Evolutionary conservation across 2,329 filamentous ascomycete species (phyloP), one percentile per base, ranked within the genome.

Genomic region (Botrytis cinerea): DNA sequence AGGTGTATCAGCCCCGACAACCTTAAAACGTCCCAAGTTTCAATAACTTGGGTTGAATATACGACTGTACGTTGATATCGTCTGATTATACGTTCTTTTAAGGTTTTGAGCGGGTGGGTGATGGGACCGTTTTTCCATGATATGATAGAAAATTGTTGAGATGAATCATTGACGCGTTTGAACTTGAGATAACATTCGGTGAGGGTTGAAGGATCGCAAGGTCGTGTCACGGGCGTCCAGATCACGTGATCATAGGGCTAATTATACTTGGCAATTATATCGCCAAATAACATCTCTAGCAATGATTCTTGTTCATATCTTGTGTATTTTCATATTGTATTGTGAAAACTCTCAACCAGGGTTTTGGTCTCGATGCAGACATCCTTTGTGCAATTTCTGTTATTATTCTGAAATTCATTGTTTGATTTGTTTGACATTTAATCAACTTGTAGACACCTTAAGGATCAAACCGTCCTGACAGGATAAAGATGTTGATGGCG

Each of bases 1-100:
- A 74, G 74, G 73, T 73, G 77, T 77, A 61, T 78, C 76, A 76
- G 66, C 64, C 68, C 75, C 69, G 63, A 78, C 77, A 70, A 8
- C 35, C 54, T 20, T 75, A 72, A 78, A 78, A 78, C 77, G 40
- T 72, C 63, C 62, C 68, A 61, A 66, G 78, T 79, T 78, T 79
- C 78, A 57, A 68, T 57, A 8, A 25, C 48, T 32, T 57, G 66
- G 66, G 38, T 57, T 25, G 20, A 57, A 57, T 43, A 6, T 43
- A 28, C 46, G n/a, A 4, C 25, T 20, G 35, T 40, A 54, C 46
- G 38, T 38, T 38, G 45, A 14, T 28, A 40, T 38, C 45, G 64
- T 51, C 32, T 51, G 32, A 68, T 43, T 68, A 43, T 43, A 32
- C 4, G 35, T 57, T 57, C 2, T 25, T 43, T 43, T 68, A 57